Percentiles rank a stretch among this genome's conserved stretches.
These are phyloP conservation scores for Mortierella sp. DNA, from an alignment of 371 early-diverging fungal genomes.

Conservation along the genomic window DNA sequence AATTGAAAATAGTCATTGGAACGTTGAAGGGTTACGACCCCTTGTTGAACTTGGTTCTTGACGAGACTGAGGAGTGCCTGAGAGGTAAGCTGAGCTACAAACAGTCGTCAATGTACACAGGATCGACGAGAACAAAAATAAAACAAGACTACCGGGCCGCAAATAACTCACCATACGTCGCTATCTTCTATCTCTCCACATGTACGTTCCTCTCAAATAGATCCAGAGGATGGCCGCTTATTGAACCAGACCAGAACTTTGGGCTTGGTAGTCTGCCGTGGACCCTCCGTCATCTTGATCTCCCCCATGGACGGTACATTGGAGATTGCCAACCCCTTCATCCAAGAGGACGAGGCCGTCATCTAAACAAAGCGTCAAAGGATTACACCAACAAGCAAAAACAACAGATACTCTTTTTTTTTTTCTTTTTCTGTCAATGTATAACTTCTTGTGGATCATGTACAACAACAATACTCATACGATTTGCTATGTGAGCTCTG, in stretches of 20 bases:
- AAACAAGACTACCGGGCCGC: not conserved
- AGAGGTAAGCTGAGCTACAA: constrained; percentile 65
- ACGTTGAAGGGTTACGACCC: constrained; percentile 94
- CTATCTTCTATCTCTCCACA: not conserved
- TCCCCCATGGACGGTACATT: constrained; percentile 94
- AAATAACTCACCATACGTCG: not conserved
- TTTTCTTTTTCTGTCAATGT: no score
- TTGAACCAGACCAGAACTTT: constrained; percentile 78
- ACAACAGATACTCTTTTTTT: not conserved
- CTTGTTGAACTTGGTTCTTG: constrained; percentile 93
- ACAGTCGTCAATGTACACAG: no score
- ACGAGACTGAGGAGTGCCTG: constrained; percentile 88
- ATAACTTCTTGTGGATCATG: not conserved
- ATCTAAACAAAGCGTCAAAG: constrained; percentile 20
- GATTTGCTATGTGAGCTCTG: not conserved
- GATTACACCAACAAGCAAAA: not conserved
- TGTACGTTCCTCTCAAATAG: constrained; percentile 56
- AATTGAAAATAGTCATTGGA: constrained; percentile 79
- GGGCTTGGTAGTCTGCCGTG: constrained; percentile 93
- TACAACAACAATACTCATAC: no score
- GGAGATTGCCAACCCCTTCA: constrained; percentile 94
- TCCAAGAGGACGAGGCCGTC: constrained; percentile 62
- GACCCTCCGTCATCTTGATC: constrained; percentile 90
- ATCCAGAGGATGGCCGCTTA: constrained; percentile 77
- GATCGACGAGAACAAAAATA: constrained; percentile 60